phyloP scores from a whole-genome alignment of 2,329 filamentous ascomycete species.

The Drechmeria coniospora region DNA sequence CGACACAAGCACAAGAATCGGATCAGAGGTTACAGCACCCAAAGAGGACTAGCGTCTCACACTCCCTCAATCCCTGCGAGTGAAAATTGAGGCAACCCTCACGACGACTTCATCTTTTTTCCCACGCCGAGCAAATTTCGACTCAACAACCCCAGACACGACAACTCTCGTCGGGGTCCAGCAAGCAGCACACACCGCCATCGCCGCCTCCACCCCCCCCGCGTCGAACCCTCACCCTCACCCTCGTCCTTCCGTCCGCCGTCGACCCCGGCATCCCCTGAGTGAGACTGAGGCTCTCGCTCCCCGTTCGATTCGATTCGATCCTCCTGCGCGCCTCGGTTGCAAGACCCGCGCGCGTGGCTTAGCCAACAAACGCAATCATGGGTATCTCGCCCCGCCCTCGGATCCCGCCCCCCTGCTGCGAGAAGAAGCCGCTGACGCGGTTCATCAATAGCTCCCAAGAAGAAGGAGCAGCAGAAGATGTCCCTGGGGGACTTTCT shows the following conservation, averaged over 20 bases:
- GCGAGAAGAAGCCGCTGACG: slow-evolving; percentile 5
- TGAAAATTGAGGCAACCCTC: slow-evolving; percentile 29
- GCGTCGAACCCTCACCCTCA: too few species aligned
- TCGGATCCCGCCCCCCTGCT: slow-evolving; percentile 1
- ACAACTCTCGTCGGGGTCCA: slow-evolving; percentile 22
- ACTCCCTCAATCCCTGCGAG: slow-evolving; percentile 22
- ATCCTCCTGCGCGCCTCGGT: slow-evolving; percentile 26
- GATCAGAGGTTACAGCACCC: slow-evolving; percentile 5
- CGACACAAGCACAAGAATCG: background rate
- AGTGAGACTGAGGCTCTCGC: too few species aligned
- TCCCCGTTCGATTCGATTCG: too few species aligned
- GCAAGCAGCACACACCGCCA: slow-evolving; percentile 10
- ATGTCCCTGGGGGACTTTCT: slow-evolving; percentile 97
- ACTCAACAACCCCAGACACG: slow-evolving; percentile 25
- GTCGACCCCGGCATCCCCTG: too few species aligned
- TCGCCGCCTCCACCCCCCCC: background rate
- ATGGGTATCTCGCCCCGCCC: slow-evolving; percentile 33
- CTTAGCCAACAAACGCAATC: slow-evolving; percentile 33
- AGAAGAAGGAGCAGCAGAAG: slow-evolving; percentile 89
- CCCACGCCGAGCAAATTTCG: slow-evolving; percentile 27
- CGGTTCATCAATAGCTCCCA: slow-evolving; percentile 49
- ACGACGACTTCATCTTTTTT: slow-evolving; percentile 21
- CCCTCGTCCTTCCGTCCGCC: too few species aligned
- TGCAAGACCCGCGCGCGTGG: slow-evolving; percentile 29
- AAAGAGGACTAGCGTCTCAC: slow-evolving; percentile 22